Percentiles rank a stretch among this genome's conserved stretches.
phyloP scores from a whole-genome alignment of 2,329 filamentous ascomycete genomes.

The Nannizziopsis barbatae region DNA sequence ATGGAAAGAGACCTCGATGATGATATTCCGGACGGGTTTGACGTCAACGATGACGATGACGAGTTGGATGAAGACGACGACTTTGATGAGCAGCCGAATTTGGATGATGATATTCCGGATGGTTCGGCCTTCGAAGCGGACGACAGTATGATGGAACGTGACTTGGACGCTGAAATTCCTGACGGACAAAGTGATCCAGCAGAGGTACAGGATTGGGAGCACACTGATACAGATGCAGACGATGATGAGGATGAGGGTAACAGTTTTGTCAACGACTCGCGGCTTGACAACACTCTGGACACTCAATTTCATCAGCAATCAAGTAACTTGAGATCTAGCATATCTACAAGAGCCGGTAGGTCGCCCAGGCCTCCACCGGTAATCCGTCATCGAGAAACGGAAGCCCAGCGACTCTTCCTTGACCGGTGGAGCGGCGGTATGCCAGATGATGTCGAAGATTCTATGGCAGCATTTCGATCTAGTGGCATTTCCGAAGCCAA shows the following conservation, averaged over 20 bases:
- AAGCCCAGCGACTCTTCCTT: constrained; percentile 31
- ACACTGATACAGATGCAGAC: constrained; percentile 60
- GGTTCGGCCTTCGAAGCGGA: constrained; percentile 28
- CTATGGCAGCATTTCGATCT: constrained; percentile 19
- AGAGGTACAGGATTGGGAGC: constrained; percentile 57
- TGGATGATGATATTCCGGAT: constrained; percentile 27
- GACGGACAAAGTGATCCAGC: constrained; percentile 28
- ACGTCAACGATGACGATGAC: constrained; percentile 28
- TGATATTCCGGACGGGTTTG: constrained; percentile 37
- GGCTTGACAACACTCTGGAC: constrained; percentile 7
- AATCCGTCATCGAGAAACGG: constrained; percentile 25
- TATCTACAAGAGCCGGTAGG: constrained; percentile 17
- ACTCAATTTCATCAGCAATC: background rate
- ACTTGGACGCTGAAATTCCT: constrained; percentile 14
- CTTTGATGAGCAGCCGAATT: constrained; percentile 35
- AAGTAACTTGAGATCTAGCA: constrained; percentile 10
- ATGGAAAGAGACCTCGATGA: constrained; percentile 42
- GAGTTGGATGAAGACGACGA: constrained; percentile 41
- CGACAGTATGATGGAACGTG: constrained; percentile 17
- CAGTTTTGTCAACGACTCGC: background rate
- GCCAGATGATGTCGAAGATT: constrained; percentile 18
- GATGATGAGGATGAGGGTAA: constrained; percentile 26
- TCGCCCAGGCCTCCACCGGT: constrained; percentile 21
- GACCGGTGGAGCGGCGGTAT: constrained; percentile 32
- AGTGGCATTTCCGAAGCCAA: constrained; percentile 26